Conservation (phyloP, 148 eudicot genomes). For the Fallopia convolvulus region DNA sequence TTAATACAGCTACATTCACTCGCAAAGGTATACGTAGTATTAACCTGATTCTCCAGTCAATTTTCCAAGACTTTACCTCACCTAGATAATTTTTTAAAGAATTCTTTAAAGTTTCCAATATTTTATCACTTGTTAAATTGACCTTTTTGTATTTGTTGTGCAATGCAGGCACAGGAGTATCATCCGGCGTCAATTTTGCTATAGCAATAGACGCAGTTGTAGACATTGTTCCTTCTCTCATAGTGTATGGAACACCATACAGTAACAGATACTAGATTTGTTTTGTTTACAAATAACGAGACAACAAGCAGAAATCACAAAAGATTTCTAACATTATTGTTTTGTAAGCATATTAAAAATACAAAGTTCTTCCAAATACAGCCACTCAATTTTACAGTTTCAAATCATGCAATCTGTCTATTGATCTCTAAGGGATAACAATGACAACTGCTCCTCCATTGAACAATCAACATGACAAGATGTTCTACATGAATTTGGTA, state of each 20-base stretch:
- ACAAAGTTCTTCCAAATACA: background rate
- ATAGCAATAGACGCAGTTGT: slow-evolving; percentile 83
- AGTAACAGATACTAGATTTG: slow-evolving; percentile 44
- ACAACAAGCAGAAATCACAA: background rate
- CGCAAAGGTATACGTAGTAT: slow-evolving; percentile 63
- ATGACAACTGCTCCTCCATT: slow-evolving; percentile 58
- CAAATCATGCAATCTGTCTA: background rate
- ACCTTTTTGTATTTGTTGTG: background rate
- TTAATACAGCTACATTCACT: slow-evolving; percentile 91
- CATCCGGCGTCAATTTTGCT: slow-evolving; percentile 93
- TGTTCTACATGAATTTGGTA: slow-evolving; percentile 62
- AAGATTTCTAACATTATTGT: background rate
- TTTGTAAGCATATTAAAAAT: background rate
- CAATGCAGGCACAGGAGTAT: slow-evolving; percentile 70
- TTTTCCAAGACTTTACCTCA: background rate
- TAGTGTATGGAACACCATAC: slow-evolving; percentile 84
- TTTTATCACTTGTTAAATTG: background rate
- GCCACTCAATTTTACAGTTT: background rate
- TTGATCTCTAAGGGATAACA: slow-evolving; percentile 36
- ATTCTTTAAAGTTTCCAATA: background rate
- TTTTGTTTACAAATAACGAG: background rate
- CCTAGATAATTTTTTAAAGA: too few relatives aligned
- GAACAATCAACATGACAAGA: slow-evolving; percentile 76
- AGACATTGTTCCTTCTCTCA: slow-evolving; percentile 61
- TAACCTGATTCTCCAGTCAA: background rate